These are phyloP conservation scores for Fonsecaea erecta DNA, from an alignment of 2,329 filamentous ascomycete species.

Conservation along the genomic window DNA sequence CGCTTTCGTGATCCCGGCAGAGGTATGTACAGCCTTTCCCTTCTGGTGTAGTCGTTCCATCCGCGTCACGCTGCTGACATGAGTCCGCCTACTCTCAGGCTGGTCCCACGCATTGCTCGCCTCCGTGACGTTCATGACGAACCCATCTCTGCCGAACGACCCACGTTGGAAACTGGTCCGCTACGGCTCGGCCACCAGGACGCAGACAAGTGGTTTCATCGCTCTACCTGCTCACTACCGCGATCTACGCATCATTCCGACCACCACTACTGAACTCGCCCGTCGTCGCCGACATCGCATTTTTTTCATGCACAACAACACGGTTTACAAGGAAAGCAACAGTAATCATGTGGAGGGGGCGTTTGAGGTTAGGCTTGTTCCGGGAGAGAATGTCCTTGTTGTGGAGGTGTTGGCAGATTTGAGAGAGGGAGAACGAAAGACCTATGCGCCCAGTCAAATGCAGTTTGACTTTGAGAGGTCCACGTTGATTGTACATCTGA, in stretches of 20 bases:
- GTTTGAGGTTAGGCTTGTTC: constrained; percentile 73
- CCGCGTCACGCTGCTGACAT: neutral
- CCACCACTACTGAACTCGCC: constrained; percentile 24
- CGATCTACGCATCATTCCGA: constrained; percentile 66
- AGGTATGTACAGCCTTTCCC: constrained; percentile 47
- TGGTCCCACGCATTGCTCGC: constrained; percentile 67
- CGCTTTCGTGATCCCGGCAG: constrained; percentile 52
- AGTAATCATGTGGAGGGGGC: constrained; percentile 63
- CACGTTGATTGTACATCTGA: constrained; percentile 28
- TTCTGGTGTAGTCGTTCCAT: neutral
- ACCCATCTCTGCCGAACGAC: constrained; percentile 63
- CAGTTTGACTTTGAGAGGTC: constrained; percentile 75
- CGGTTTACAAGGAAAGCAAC: constrained; percentile 28
- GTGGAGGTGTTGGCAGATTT: constrained; percentile 76
- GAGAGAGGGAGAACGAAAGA: constrained; percentile 59
- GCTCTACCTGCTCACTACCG: constrained; percentile 68
- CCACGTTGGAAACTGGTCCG: constrained; percentile 68
- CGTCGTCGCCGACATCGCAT: constrained; percentile 30
- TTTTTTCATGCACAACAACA: constrained; percentile 32
- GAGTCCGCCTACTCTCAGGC: neutral
- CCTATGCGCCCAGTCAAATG: constrained; percentile 58
- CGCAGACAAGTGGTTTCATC: constrained; percentile 74
- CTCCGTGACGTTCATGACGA: constrained; percentile 68
- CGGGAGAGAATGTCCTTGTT: constrained; percentile 77
- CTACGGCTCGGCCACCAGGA: constrained; percentile 66